These are phyloP conservation scores for Saccharomycopsis phalli DNA, from an alignment of 1,139 yeast species.

Conservation along the genomic window DNA sequence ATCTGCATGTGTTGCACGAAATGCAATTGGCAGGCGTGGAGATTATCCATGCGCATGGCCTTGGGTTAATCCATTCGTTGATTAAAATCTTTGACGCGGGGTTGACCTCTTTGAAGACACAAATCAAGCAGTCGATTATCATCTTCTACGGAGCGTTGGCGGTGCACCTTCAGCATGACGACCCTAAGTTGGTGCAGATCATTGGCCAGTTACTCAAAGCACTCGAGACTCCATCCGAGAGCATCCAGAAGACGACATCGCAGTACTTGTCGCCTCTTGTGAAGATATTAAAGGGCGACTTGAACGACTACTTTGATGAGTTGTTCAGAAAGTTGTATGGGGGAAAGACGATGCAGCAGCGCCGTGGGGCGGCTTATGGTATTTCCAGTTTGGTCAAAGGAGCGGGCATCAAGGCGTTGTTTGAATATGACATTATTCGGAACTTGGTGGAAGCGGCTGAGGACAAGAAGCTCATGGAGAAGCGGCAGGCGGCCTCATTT, in stretches of 20 bases:
- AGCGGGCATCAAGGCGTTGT: conserved; percentile 67
- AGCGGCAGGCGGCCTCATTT: conserved; percentile 83
- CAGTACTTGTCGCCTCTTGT: conserved; percentile 82
- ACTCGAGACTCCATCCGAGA: conserved; percentile 79
- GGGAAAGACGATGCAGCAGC: conserved; percentile 41
- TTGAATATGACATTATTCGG: conserved; percentile 70
- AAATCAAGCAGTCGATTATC: conserved; percentile 70
- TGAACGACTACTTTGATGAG: conserved; percentile 45
- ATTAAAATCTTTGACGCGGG: conserved; percentile 66
- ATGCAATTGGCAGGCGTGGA: conserved; percentile 84
- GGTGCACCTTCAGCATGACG: conserved; percentile 60
- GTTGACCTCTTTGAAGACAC: conserved; percentile 45
- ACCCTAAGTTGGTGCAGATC: conserved; percentile 52
- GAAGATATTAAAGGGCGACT: conserved; percentile 40
- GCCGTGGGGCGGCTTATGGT: conserved; percentile 96
- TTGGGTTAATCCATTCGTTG: conserved; percentile 53
- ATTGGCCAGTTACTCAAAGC: conserved; percentile 66
- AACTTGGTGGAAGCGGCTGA: conserved; percentile 79
- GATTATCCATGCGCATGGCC: conserved; percentile 58
- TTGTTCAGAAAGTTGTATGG: conserved; percentile 54
- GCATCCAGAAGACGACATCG: conserved; percentile 79
- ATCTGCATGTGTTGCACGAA: conserved; percentile 66
- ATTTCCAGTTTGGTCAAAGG: conserved; percentile 91
- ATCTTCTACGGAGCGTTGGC: conserved; percentile 85
- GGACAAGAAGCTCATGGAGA: conserved; percentile 65